Percentiles rank a stretch among this genome's conserved stretches.
Evolutionary conservation across 2,329 filamentous ascomycete genomes (phyloP).

Genomic region (Sporothrix dimorphospora): DNA sequence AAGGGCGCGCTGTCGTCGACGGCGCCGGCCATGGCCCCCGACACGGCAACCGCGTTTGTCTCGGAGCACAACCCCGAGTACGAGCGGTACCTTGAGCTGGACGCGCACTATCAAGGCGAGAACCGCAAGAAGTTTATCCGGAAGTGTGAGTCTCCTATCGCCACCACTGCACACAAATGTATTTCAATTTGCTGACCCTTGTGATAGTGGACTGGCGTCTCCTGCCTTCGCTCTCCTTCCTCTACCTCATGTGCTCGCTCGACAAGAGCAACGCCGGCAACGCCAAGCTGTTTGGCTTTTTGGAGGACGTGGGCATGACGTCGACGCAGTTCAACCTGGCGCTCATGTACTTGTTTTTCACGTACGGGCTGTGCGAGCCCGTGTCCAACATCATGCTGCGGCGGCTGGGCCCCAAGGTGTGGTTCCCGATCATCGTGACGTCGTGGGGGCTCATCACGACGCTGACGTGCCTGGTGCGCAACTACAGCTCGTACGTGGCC

Average conservation of each 20-base stretch:
- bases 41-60: constrained; percentile 12
- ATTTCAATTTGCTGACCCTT: too few species aligned
- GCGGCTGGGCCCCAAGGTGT: constrained; percentile 16
- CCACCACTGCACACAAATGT: too few species aligned
- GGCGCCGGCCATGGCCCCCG: background rate
- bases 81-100: constrained; percentile 20
- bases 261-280: constrained; percentile 50
- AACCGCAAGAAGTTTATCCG: constrained; percentile 21
- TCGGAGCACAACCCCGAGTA: constrained; percentile 25
- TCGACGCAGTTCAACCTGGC: constrained; percentile 30
- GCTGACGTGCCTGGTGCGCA: constrained; percentile 68
- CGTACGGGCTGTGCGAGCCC: constrained; percentile 22
- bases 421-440: constrained; percentile 37
- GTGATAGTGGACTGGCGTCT: constrained; percentile 57
- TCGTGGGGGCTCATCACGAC: constrained; percentile 70
- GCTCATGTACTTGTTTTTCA: constrained; percentile 27
- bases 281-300: constrained; percentile 33
- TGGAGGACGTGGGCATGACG: constrained; percentile 16
- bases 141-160: background rate
- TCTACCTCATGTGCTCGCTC: constrained; percentile 47
- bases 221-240: constrained; percentile 44
- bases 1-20: constrained; percentile 3
- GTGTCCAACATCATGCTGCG: constrained; percentile 29
- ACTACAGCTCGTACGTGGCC: constrained; percentile 65
- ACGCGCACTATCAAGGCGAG: constrained; percentile 15